Percentiles rank a stretch among this genome's conserved stretches.
Conservation (phyloP, 371 early-diverging fungal species). For the Syncephalastrum contaminatum region DNA sequence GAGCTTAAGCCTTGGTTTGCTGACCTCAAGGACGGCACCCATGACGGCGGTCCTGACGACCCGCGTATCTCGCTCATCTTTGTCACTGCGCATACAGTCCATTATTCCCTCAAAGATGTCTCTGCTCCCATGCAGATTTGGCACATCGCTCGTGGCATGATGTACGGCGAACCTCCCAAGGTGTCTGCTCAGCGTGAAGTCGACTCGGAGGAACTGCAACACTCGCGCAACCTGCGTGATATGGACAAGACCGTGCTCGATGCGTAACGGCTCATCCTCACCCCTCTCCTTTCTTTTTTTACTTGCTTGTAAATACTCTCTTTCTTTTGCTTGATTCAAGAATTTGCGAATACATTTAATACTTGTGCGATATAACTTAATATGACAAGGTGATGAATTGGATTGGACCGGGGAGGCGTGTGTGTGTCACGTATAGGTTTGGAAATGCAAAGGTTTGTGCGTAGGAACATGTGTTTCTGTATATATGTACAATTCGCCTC, state of each 20-base stretch:
- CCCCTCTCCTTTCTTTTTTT: conserved; percentile 4
- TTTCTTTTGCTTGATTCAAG: too few species aligned
- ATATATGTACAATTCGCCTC: too few species aligned
- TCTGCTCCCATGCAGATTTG: conserved; percentile 22
- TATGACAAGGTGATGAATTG: too few species aligned
- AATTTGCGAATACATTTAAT: too few species aligned
- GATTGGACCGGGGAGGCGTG: too few species aligned
- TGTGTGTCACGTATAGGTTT: too few species aligned
- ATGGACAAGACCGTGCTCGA: conserved; percentile 14
- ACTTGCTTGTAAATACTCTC: not conserved
- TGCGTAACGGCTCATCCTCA: not conserved
- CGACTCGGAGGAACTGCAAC: conserved; percentile 15
- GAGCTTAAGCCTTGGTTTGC: conserved; percentile 43
- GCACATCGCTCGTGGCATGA: conserved; percentile 18
- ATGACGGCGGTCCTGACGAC: conserved; percentile 44
- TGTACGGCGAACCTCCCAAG: conserved; percentile 26
- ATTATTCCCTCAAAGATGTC: conserved; percentile 21
- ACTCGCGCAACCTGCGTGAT: conserved; percentile 11
- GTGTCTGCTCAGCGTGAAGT: conserved; percentile 17
- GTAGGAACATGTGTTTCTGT: too few species aligned
- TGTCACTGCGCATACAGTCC: conserved; percentile 28
- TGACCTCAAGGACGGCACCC: conserved; percentile 40
- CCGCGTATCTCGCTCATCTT: conserved; percentile 38
- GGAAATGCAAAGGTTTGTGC: too few species aligned
- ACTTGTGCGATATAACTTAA: too few species aligned